These are phyloP conservation scores for Cystoisospora suis DNA, from an alignment of 169 alveolate species.

Conservation along the genomic window DNA sequence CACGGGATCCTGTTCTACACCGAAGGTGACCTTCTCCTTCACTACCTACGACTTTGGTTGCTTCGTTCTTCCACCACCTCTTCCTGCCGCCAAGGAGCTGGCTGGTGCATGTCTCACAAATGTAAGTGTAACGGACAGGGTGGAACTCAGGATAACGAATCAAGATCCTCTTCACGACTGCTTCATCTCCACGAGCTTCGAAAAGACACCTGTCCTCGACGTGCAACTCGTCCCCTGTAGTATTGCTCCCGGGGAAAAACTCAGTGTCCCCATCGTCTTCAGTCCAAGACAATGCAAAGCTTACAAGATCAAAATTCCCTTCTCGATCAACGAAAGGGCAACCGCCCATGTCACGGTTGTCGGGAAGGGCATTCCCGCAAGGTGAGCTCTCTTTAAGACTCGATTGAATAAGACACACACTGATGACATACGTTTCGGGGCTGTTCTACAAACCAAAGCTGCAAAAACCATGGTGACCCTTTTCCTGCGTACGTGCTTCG, in stretches of 20 bases:
- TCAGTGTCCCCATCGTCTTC: slow-evolving; percentile 87
- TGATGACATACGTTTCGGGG: no score
- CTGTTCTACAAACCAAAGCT: no score
- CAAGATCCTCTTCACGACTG: slow-evolving; percentile 83
- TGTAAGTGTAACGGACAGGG: slow-evolving; percentile 75
- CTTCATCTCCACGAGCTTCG: slow-evolving; percentile 82
- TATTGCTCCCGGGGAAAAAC: slow-evolving; percentile 80
- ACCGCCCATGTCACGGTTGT: not conserved
- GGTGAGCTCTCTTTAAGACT: no score
- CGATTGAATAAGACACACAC: no score
- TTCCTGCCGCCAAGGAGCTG: not conserved
- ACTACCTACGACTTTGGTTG: slow-evolving; percentile 90
- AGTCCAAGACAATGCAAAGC: slow-evolving; percentile 88
- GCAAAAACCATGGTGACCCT: no score
- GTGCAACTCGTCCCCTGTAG: slow-evolving; percentile 70
- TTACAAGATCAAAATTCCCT: slow-evolving; percentile 84
- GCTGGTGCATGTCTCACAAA: not conserved
- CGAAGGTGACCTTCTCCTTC: slow-evolving; percentile 89
- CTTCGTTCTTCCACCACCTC: slow-evolving; percentile 81
- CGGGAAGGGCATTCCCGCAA: slow-evolving; percentile 16
- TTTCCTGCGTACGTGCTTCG: no score
- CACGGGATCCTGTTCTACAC: slow-evolving; percentile 86
- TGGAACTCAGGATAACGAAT: slow-evolving; percentile 84
- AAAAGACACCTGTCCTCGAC: slow-evolving; percentile 78
- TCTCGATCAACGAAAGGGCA: slow-evolving; percentile 79